phyloP scores from a whole-genome alignment of 148 eudicot genomes.

The Cornus suecica region DNA sequence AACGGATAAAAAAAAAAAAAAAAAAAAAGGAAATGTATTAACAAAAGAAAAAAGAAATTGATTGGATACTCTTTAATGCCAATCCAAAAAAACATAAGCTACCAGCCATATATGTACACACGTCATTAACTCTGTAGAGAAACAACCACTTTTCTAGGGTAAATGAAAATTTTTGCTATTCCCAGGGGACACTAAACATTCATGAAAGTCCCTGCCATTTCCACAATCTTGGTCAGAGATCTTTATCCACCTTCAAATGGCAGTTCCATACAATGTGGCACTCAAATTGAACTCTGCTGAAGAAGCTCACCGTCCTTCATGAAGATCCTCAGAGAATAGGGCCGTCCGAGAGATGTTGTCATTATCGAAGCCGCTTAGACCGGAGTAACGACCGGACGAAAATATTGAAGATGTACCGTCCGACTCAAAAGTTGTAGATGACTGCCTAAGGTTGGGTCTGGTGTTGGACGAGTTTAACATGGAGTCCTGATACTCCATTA shows the following conservation, averaged over 20 bases:
- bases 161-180: slow-evolving; percentile 8
- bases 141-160: neutral
- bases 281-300: neutral
- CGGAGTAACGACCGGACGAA: slow-evolving; percentile 92
- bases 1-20: too few species aligned
- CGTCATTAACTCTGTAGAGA: slow-evolving; percentile 11
- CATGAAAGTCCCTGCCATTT: slow-evolving; percentile 6
- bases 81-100: slow-evolving; percentile 8
- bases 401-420: slow-evolving; percentile 89
- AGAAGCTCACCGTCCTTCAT: slow-evolving; percentile 72
- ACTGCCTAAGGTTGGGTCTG: slow-evolving; percentile 56
- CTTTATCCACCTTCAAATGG: slow-evolving; percentile 7
- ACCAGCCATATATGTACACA: slow-evolving; percentile 16
- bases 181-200: neutral
- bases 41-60: neutral
- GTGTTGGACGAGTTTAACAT: slow-evolving; percentile 33
- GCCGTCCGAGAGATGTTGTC: slow-evolving; percentile 64
- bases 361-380: slow-evolving; percentile 69
- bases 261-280: neutral
- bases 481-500: slow-evolving; percentile 66
- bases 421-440: slow-evolving; percentile 83
- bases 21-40: neutral
- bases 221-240: neutral
- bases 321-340: slow-evolving; percentile 87
- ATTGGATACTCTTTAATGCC: neutral